phyloP scores from a whole-genome alignment of 176 grass and related monocot species.

The Hsuehochloa calcarea region DNA sequence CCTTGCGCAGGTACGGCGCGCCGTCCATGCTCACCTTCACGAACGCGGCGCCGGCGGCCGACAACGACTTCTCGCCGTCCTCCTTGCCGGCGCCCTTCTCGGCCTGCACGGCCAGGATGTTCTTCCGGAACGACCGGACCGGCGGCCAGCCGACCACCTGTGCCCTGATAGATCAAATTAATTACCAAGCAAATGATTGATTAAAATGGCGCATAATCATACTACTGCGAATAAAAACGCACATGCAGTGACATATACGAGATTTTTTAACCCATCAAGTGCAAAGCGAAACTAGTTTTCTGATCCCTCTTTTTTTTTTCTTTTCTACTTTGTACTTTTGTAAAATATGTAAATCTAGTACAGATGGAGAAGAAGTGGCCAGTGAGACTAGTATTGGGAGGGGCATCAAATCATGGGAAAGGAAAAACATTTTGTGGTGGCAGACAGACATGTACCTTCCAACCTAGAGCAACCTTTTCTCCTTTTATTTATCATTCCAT shows the following conservation, averaged over 20 bases:
- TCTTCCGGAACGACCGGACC: constrained; percentile 93
- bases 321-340: neutral
- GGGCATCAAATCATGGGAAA: constrained; percentile 33
- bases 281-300: neutral
- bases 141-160: constrained; percentile 96
- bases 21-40: constrained; percentile 99
- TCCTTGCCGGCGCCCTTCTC: constrained; percentile 44
- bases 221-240: neutral
- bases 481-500: neutral
- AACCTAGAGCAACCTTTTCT: neutral
- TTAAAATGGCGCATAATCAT: neutral
- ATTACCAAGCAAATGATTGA: neutral
- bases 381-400: constrained; percentile 17
- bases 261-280: neutral
- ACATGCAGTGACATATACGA: neutral
- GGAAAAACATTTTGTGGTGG: constrained; percentile 30
- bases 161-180: constrained; percentile 40
- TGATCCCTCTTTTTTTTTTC: neutral
- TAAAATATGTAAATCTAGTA: neutral
- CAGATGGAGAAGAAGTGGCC: constrained; percentile 16
- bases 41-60: constrained; percentile 30
- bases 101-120: constrained; percentile 67
- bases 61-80: constrained; percentile 41
- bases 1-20: constrained; percentile 85
- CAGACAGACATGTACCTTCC: constrained; percentile 25